phyloP scores from a whole-genome alignment of 1,139 yeast genomes.

The Geotrichum histeridarum region DNA sequence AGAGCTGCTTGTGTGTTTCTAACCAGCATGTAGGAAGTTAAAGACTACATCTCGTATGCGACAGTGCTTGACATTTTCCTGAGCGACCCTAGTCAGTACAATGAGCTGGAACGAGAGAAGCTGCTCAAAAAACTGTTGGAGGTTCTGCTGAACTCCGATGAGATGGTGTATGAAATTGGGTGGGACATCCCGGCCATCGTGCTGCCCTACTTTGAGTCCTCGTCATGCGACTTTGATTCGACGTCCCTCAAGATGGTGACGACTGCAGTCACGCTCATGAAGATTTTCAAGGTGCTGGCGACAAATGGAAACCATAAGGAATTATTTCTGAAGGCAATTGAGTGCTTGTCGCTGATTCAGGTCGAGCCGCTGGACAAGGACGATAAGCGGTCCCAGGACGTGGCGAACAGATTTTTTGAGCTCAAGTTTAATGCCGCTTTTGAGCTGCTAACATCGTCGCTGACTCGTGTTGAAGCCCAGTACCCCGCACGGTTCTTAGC shows the following conservation, averaged over 20 bases:
- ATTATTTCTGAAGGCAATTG: conserved; percentile 63
- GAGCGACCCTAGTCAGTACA: conserved; percentile 45
- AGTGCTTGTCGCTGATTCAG: conserved; percentile 44
- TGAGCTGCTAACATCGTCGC: conserved; percentile 54
- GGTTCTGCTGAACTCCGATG: conserved; percentile 38
- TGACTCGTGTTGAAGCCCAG: conserved; percentile 53
- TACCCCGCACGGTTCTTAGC: conserved; percentile 75
- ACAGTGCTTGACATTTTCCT: conserved; percentile 64
- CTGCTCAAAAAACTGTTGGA: conserved; percentile 43
- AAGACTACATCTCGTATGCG: conserved; percentile 66
- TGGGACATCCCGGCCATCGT: conserved; percentile 81
- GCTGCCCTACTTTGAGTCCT: conserved; percentile 36
- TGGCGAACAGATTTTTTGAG: conserved; percentile 43
- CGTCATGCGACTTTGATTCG: conserved; percentile 27
- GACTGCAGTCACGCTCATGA: conserved; percentile 37
- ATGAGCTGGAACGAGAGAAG: conserved; percentile 46
- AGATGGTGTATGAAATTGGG: conserved; percentile 63
- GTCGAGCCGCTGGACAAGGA: conserved; percentile 28
- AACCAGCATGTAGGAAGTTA: conserved; percentile 28
- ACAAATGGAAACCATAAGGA: conserved; percentile 74
- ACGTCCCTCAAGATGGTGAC: conserved; percentile 26
- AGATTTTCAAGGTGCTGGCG: conserved; percentile 56
- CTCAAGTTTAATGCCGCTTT: conserved; percentile 58
- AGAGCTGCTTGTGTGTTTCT: background rate
- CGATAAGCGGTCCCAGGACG: conserved; percentile 14